Evolutionary conservation across 805 yeast genomes (phyloP).

Genomic region (Barnettozyma wickerhamii): DNA sequence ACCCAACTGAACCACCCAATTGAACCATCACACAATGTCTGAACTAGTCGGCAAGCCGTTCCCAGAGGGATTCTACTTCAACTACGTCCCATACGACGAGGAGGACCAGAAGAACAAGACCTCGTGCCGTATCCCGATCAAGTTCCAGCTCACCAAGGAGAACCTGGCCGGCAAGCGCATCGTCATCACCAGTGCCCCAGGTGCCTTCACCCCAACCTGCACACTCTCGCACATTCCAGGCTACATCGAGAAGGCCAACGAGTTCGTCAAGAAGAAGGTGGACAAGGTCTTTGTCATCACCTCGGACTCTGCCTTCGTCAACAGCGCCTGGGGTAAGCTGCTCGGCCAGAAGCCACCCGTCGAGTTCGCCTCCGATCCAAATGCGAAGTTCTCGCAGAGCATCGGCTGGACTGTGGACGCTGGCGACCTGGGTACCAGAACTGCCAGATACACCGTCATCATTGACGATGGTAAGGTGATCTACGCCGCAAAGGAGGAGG

Average conservation of each 20-base stretch:
- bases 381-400: constrained; percentile 51
- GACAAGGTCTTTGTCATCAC: constrained; percentile 57
- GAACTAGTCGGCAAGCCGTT: constrained; percentile 22
- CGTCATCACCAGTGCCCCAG: constrained; percentile 75
- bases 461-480: constrained; percentile 53
- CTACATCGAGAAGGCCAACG: constrained; percentile 43
- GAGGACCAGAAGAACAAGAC: constrained; percentile 24
- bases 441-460: constrained; percentile 69
- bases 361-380: constrained; percentile 63
- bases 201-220: constrained; percentile 86
- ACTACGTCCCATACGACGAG: constrained; percentile 25
- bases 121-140: constrained; percentile 24
- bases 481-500: constrained; percentile 37
- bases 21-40: constrained; percentile 11
- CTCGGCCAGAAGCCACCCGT: constrained; percentile 31
- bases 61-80: constrained; percentile 27
- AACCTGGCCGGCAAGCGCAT: constrained; percentile 32
- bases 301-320: constrained; percentile 69
- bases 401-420: constrained; percentile 57
- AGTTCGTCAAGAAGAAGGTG: constrained; percentile 55
- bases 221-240: constrained; percentile 70
- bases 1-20: neutral
- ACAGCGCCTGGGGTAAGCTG: constrained; percentile 58
- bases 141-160: constrained; percentile 22
- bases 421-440: constrained; percentile 52